Conservation (phyloP, 306 rosid genomes). For the Fragaria vesca region DNA sequence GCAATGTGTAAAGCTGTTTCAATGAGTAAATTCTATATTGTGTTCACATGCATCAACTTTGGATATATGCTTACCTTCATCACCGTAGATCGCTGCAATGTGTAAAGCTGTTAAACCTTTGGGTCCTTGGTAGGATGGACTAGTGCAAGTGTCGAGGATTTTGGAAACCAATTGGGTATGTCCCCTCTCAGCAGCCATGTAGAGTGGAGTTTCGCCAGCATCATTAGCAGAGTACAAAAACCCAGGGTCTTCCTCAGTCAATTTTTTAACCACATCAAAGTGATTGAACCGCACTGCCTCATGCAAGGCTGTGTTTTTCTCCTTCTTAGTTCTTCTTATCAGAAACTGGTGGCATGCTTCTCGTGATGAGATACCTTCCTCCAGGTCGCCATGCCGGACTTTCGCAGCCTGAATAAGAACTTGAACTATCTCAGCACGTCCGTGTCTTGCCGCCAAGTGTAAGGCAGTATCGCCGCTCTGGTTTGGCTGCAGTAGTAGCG, state of each 20-base stretch:
- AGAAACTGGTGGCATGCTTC: neutral
- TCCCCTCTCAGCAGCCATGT: neutral
- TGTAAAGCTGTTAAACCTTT: neutral
- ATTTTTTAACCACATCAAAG: neutral
- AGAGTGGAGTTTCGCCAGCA: constrained; percentile 6
- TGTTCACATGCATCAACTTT: no score
- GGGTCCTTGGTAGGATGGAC: neutral
- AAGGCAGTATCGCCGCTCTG: constrained; percentile 11
- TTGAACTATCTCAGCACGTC: neutral
- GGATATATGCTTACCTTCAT: neutral
- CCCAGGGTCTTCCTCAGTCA: neutral
- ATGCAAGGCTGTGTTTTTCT: constrained; percentile 11
- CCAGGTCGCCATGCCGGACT: neutral
- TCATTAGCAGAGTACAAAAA: neutral
- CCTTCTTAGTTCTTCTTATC: neutral
- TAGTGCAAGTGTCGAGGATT: neutral
- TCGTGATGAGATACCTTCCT: neutral
- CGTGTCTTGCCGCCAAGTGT: constrained; percentile 9
- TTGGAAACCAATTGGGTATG: accelerated
- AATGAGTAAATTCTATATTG: no score
- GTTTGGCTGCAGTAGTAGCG: neutral
- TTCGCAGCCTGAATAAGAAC: neutral
- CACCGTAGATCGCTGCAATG: neutral
- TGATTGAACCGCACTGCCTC: neutral
- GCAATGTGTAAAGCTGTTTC: no score